Conservation (phyloP, 352 stramenopile genomes). For the Phytopythium delawarense region DNA sequence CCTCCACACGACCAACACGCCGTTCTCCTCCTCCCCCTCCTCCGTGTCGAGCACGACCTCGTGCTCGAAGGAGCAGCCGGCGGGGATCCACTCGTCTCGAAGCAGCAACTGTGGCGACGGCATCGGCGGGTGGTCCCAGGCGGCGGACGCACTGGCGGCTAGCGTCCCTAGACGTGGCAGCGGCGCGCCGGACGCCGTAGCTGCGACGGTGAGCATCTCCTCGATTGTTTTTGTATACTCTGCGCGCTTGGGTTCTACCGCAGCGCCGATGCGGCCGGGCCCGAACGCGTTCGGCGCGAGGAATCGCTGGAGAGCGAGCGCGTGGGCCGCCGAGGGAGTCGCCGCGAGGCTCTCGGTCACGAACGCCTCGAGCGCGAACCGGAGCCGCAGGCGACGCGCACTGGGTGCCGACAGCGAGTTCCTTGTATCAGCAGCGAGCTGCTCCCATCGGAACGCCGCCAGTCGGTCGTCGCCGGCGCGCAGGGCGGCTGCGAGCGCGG, state of each 20-base stretch:
- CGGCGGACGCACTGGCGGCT: not conserved
- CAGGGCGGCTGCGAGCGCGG: slow-evolving; percentile 19
- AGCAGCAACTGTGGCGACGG: not conserved
- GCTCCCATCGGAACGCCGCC: not conserved
- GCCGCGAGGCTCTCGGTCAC: slow-evolving; percentile 14
- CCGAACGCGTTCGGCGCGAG: slow-evolving; percentile 17
- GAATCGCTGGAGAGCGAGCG: slow-evolving; percentile 25
- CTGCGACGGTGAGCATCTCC: slow-evolving; percentile 1
- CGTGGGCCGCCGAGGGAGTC: not conserved
- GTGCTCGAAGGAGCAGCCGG: slow-evolving; percentile 25
- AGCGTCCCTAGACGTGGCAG: not conserved
- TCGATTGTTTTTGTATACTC: slow-evolving; percentile 24
- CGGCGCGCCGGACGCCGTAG: not conserved
- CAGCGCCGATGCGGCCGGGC: not conserved
- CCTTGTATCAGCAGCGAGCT: slow-evolving; percentile 5
- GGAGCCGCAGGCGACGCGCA: slow-evolving; percentile 15
- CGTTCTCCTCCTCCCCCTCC: slow-evolving; percentile 4
- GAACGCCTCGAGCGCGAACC: slow-evolving; percentile 23
- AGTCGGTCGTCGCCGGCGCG: not conserved
- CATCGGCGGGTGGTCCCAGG: not conserved
- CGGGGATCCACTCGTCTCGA: slow-evolving; percentile 17
- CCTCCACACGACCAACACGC: slow-evolving; percentile 35
- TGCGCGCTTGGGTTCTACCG: not conserved
- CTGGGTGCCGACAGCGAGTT: not conserved
- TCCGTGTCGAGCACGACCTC: slow-evolving; percentile 8